Base-by-base conservation (phyloP, 1,284 basidiomycete species). In the Papiliotrema nemorosa region DNA sequence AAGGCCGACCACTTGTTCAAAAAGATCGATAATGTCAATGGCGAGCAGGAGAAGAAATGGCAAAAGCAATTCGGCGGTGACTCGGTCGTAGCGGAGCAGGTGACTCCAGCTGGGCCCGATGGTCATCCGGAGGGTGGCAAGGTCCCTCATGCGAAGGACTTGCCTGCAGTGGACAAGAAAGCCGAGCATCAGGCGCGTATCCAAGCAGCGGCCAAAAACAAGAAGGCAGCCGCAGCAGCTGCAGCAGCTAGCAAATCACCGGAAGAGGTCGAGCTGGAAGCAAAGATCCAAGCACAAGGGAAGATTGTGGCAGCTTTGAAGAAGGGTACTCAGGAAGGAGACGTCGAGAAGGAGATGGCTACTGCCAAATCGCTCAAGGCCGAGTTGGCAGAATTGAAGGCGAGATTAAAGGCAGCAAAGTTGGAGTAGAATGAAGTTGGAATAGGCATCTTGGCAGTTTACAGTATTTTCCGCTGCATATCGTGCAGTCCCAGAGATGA, bases 1-100 rank as follows among this genome's bases (percentile, higher is more conserved):
- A 85, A 82, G 60, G 90, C 94, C 6, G 86, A 84, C 45, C 88
- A 97, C 74, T 76, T 98, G 59, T 97, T 98, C 80, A 90, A 88
- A 78, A 85, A 83, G 68, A 97, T 98, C 60, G 90, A 97, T 53
- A 70, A 73, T 55, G 56, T 66, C 37, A 57, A 66, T 51, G 88
- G 91, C 61, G 87, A 84, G 73, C 88, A 88, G 84, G 87, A 86
- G 36, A 85, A 89, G 33, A 79, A 82, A 10, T 97, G 88, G 87
- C 81, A 86, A 57, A 77, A 76, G 43, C 84, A 85, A 74, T 98
- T 93, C 62, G 88, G 86, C 18, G 90, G 90, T 13, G 79, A 62
- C 69, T 75, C 65, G 9, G 64, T 63, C 12, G 64, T 63, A 1
- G 65, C 64, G n/a, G 57, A 63, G 10, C 44, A 62, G 25, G 66